Percentiles rank a stretch among this genome's conserved stretches.
Conservation (phyloP, 2,329 filamentous ascomycete genomes). For the Cercospora berteroae region DNA sequence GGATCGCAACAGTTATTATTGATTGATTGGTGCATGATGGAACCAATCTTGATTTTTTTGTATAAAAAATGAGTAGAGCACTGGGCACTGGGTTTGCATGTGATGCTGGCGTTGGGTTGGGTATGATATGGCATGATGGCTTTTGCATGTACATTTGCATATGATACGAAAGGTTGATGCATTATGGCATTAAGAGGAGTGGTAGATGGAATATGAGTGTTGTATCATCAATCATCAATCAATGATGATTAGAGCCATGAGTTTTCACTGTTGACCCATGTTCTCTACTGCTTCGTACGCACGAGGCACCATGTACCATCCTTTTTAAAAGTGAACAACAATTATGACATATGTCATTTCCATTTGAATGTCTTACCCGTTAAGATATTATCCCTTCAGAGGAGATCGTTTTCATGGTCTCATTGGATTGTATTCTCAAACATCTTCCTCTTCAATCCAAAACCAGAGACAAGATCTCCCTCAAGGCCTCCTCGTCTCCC, state of each 20-base stretch:
- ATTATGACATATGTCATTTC: too few species aligned
- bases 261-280: too few species aligned
- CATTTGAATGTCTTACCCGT: too few species aligned
- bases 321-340: too few species aligned
- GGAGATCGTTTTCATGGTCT: too few species aligned
- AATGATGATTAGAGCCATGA: not conserved
- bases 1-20: conserved; percentile 35
- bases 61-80: not conserved
- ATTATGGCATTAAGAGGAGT: not conserved
- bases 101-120: not conserved
- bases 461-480: not conserved
- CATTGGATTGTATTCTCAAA: too few species aligned
- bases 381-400: too few species aligned
- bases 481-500: conserved; percentile 30
- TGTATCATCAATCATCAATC: not conserved
- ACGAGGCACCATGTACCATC: too few species aligned
- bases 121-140: not conserved
- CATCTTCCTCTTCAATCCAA: not conserved
- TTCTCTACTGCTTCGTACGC: too few species aligned
- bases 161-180: not conserved
- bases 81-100: not conserved
- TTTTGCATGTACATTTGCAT: not conserved
- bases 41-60: not conserved
- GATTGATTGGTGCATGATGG: conserved; percentile 1
- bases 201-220: not conserved